Evolutionary conservation across 179 eudicot genomes (phyloP).

Genomic region (Spergularia azorica): DNA sequence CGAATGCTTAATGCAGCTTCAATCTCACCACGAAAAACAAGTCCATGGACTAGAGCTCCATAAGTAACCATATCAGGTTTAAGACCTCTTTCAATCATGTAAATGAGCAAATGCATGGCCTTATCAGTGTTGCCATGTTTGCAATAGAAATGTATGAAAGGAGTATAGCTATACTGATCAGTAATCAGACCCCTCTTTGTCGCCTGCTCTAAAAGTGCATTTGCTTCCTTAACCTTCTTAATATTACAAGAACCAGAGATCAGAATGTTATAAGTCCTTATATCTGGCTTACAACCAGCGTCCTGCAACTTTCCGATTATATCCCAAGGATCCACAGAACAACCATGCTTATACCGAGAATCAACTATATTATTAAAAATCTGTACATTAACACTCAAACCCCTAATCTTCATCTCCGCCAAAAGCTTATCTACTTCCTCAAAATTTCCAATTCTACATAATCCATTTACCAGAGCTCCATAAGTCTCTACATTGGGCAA

Average conservation of each 20-base stretch:
- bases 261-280: slow-evolving; percentile 67
- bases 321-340: slow-evolving; percentile 48
- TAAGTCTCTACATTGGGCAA: slow-evolving; percentile 77
- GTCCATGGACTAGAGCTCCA: slow-evolving; percentile 82
- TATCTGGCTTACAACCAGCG: slow-evolving; percentile 62
- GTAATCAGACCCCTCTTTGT: slow-evolving; percentile 48
- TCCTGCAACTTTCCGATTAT: slow-evolving; percentile 50
- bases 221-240: slow-evolving; percentile 67
- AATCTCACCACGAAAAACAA: slow-evolving; percentile 69
- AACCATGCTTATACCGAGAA: slow-evolving; percentile 54
- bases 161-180: slow-evolving; percentile 72
- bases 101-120: slow-evolving; percentile 61
- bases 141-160: slow-evolving; percentile 65
- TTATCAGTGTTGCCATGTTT: slow-evolving; percentile 57
- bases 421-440: slow-evolving; percentile 57
- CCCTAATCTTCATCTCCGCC: slow-evolving; percentile 70
- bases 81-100: slow-evolving; percentile 66
- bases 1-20: slow-evolving; percentile 59
- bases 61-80: slow-evolving; percentile 71
- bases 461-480: slow-evolving; percentile 71
- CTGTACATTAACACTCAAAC: slow-evolving; percentile 50
- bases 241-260: slow-evolving; percentile 54
- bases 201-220: slow-evolving; percentile 51
- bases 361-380: slow-evolving; percentile 71
- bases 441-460: slow-evolving; percentile 65